phyloP scores from a whole-genome alignment of 768 basidiomycete genomes.

The Pleurotus tuoliensis region DNA sequence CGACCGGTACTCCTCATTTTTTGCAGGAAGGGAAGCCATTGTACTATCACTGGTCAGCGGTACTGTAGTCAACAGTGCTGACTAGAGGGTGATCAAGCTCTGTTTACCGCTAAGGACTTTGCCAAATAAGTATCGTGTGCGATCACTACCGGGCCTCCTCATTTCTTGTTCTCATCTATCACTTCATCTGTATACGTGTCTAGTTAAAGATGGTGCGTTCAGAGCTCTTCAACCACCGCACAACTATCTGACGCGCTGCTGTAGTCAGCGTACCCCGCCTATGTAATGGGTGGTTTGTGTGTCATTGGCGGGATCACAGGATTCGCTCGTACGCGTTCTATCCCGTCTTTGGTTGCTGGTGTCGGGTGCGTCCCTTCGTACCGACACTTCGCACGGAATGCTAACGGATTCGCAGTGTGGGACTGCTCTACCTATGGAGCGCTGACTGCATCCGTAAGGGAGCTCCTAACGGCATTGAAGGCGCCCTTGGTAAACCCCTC shows the following conservation, averaged over 20 bases:
- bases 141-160: no score
- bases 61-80: no score
- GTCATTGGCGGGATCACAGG: constrained; percentile 75
- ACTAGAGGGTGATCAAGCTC: no score
- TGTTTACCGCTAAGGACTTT: no score
- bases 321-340: constrained; percentile 65
- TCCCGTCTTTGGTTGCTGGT: constrained; percentile 82
- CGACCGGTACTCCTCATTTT: constrained; percentile 66
- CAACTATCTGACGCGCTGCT: no score
- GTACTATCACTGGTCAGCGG: no score
- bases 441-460: constrained; percentile 74
- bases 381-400: no score
- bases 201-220: neutral
- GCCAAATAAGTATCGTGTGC: no score
- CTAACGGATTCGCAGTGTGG: constrained; percentile 47
- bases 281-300: constrained; percentile 72
- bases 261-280: constrained; percentile 81
- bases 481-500: constrained; percentile 60
- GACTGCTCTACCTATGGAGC: constrained; percentile 75
- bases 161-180: no score
- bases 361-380: constrained; percentile 48
- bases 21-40: constrained; percentile 41
- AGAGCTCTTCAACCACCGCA: no score
- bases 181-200: no score
- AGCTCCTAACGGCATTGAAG: constrained; percentile 69